Percentiles rank a stretch among this genome's conserved stretches.
Conservation (phyloP, 139 green algal genomes). For the Chlorella sp. region DNA sequence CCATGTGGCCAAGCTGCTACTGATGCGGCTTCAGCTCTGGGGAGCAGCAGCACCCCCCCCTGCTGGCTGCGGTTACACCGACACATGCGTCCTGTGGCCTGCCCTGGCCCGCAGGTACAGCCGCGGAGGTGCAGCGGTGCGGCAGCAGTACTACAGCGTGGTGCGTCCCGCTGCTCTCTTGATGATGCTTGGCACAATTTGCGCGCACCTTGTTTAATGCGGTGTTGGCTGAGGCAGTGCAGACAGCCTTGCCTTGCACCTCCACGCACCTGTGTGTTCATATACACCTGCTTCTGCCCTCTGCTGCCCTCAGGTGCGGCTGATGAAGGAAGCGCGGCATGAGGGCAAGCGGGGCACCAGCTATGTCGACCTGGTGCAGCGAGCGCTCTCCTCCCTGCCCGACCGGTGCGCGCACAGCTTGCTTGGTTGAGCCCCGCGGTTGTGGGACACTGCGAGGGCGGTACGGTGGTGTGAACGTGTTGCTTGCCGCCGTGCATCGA, state of each 20-base stretch:
- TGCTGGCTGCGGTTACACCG: neutral
- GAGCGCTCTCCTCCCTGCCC: conserved; percentile 15
- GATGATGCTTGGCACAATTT: too few relatives aligned
- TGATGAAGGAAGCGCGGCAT: conserved; percentile 29
- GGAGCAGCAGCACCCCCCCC: too few relatives aligned
- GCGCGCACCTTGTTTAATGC: too few relatives aligned
- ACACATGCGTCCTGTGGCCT: neutral
- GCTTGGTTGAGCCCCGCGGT: neutral
- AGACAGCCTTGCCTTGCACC: too few relatives aligned
- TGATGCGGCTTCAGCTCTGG: too few relatives aligned
- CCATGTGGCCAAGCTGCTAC: too few relatives aligned
- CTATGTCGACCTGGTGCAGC: conserved; percentile 35
- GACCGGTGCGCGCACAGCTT: conserved; percentile 7
- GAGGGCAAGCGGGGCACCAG: conserved; percentile 22
- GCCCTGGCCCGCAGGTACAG: conserved; percentile 16
- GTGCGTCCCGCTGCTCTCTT: neutral
- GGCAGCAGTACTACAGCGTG: conserved; percentile 32
- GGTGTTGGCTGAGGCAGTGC: too few relatives aligned
- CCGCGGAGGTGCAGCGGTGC: conserved; percentile 26
- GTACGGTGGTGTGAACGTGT: too few relatives aligned
- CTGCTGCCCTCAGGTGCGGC: neutral
- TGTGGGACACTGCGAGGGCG: too few relatives aligned
- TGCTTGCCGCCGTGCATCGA: too few relatives aligned
- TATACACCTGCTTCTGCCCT: too few relatives aligned
- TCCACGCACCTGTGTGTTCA: too few relatives aligned